A percentile compares a stretch with the other conserved stretches of the same genome.
phyloP scores from a whole-genome alignment of 2,329 filamentous ascomycete species.

The Plectosphaerella sp. region DNA sequence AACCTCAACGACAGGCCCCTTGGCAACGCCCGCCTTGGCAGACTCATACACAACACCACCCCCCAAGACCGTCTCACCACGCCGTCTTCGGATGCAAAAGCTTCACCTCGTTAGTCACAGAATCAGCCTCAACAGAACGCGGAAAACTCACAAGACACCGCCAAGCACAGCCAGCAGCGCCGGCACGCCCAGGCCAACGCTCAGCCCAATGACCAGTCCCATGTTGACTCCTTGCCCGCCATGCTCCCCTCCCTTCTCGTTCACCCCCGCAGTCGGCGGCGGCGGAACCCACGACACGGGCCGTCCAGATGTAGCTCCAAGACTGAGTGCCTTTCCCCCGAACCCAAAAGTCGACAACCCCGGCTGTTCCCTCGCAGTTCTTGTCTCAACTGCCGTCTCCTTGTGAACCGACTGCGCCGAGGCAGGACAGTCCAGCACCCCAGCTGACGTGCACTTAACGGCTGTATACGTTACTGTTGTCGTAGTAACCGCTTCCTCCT shows the following conservation, averaged over 20 bases:
- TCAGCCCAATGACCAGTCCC: slow-evolving; percentile 42
- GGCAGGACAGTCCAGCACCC: slow-evolving; percentile 43
- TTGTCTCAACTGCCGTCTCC: slow-evolving; percentile 30
- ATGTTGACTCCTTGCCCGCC: slow-evolving; percentile 27
- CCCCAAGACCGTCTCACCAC: no score
- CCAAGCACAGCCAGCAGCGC: slow-evolving; percentile 25
- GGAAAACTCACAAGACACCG: neutral
- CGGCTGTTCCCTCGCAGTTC: slow-evolving; percentile 17
- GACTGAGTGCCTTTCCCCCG: slow-evolving; percentile 28
- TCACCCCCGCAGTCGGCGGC: slow-evolving; percentile 14
- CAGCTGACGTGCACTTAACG: slow-evolving; percentile 35
- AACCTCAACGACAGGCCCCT: no score
- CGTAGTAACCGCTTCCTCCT: slow-evolving; percentile 24
- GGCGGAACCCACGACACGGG: slow-evolving; percentile 38
- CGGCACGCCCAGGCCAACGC: slow-evolving; percentile 39
- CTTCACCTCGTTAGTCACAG: no score
- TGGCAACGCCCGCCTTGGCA: no score
- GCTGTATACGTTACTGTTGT: slow-evolving; percentile 37
- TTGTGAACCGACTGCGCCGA: slow-evolving; percentile 42
- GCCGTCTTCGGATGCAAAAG: no score
- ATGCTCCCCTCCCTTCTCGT: neutral
- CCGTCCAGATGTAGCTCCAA: slow-evolving; percentile 35
- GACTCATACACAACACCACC: no score
- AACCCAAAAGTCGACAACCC: slow-evolving; percentile 29
- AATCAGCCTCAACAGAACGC: neutral